Evolutionary conservation across 148 eudicot species (phyloP).

Genomic region (Rhododendron mucronatum): DNA sequence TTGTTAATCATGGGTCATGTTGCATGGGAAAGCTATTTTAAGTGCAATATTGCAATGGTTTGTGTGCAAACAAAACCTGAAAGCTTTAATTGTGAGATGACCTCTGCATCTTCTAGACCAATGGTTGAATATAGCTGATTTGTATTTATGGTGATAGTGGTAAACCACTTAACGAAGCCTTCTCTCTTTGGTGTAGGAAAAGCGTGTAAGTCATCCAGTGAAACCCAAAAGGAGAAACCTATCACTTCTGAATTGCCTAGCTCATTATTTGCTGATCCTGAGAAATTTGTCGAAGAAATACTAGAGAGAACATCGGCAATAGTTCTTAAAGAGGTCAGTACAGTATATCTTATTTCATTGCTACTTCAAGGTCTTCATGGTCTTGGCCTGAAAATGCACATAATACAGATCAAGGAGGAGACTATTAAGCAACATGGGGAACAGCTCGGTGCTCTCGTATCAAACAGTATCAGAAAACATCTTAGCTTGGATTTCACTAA

Average conservation of each 20-base stretch:
- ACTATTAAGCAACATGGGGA: conserved; percentile 46
- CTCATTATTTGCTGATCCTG: conserved; percentile 46
- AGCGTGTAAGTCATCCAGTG: conserved; percentile 39
- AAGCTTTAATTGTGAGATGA: background rate
- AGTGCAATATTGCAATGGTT: background rate
- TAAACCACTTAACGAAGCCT: background rate
- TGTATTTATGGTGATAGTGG: background rate
- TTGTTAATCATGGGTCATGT: background rate
- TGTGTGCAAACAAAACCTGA: background rate
- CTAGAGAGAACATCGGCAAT: conserved; percentile 53
- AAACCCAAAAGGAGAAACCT: conserved; percentile 38
- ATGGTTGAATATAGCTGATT: background rate
- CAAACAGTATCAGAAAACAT: conserved; percentile 48
- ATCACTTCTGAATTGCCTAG: conserved; percentile 16
- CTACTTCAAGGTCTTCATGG: background rate
- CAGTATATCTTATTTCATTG: background rate
- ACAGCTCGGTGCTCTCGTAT: conserved; percentile 49
- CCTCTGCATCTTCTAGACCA: background rate
- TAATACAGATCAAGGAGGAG: conserved; percentile 53
- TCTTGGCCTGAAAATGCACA: conserved; percentile 9
- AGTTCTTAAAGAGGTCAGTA: conserved; percentile 64
- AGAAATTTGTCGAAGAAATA: conserved; percentile 58
- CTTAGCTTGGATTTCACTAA: conserved; percentile 52
- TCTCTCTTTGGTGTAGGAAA: conserved; percentile 29
- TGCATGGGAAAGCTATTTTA: background rate